These are phyloP conservation scores for Mycena pura DNA, from an alignment of 768 basidiomycete genomes.

Conservation along the genomic window DNA sequence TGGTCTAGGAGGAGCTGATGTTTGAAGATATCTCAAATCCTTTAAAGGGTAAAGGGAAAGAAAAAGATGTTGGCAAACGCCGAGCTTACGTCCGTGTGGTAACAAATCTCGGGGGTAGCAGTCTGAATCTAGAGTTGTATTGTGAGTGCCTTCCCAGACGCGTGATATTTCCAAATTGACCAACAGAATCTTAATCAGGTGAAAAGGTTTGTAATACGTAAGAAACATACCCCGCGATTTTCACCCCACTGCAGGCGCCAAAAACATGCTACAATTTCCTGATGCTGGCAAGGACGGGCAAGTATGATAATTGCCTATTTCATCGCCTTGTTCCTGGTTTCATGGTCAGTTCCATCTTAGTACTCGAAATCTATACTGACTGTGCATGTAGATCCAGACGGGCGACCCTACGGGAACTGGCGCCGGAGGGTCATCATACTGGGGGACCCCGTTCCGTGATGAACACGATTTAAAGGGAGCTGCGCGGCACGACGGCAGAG, in stretches of 20 bases:
- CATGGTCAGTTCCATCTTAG: slow-evolving; percentile 68
- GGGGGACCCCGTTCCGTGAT: slow-evolving; percentile 97
- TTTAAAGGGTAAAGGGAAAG: slow-evolving; percentile 86
- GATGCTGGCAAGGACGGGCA: slow-evolving; percentile 88
- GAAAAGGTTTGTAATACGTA: slow-evolving; percentile 70
- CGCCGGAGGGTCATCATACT: slow-evolving; percentile 88
- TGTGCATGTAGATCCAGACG: slow-evolving; percentile 80
- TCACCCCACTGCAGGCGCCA: slow-evolving; percentile 67
- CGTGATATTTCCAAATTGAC: too few relatives aligned
- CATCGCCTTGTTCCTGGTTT: slow-evolving; percentile 94
- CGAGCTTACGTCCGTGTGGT: slow-evolving; percentile 96
- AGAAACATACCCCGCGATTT: background rate
- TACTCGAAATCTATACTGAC: background rate
- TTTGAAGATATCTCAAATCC: slow-evolving; percentile 90
- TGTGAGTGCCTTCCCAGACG: too few relatives aligned
- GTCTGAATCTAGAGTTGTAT: slow-evolving; percentile 82
- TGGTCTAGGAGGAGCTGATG: slow-evolving; percentile 88
- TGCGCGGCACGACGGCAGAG: slow-evolving; percentile 85
- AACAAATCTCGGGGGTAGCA: slow-evolving; percentile 88
- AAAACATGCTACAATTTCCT: slow-evolving; percentile 99
- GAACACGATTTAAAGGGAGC: slow-evolving; percentile 90
- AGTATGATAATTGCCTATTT: slow-evolving; percentile 90
- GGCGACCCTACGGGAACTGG: slow-evolving; percentile 98
- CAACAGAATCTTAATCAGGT: too few relatives aligned
- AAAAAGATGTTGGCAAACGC: slow-evolving; percentile 89